A percentile compares a stretch with the other conserved stretches of the same genome.
Evolutionary conservation across 2,329 filamentous ascomycete genomes (phyloP).

Genomic region (Bipolaris victoriae): DNA sequence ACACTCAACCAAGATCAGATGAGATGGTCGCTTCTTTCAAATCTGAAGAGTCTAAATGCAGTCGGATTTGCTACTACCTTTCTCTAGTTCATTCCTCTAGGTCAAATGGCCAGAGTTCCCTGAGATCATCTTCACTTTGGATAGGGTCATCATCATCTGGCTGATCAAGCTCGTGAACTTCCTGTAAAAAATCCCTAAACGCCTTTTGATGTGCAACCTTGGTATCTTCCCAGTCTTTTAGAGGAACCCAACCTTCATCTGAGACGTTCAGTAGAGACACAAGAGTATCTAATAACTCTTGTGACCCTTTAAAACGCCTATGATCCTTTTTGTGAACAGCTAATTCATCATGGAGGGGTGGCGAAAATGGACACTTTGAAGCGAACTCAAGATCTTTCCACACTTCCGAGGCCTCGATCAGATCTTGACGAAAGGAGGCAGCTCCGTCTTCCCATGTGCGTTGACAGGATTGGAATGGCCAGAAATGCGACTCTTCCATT

Average conservation of each 20-base stretch:
- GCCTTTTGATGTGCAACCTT: constrained; percentile 37
- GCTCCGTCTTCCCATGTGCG: constrained; percentile 52
- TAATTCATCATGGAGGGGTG: constrained; percentile 35
- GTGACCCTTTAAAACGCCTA: constrained; percentile 41
- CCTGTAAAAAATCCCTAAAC: constrained; percentile 41
- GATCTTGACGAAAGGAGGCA: constrained; percentile 48
- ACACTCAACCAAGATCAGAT: no score
- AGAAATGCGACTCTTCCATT: constrained; percentile 47
- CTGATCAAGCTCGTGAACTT: constrained; percentile 38
- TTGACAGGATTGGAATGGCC: constrained; percentile 51
- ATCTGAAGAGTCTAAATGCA: no score
- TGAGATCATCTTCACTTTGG: constrained; percentile 39
- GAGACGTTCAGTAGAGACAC: constrained; percentile 38
- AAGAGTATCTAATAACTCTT: constrained; percentile 35
- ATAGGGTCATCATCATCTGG: constrained; percentile 45
- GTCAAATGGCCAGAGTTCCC: constrained; percentile 49
- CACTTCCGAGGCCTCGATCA: constrained; percentile 48
- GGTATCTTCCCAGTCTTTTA: constrained; percentile 43
- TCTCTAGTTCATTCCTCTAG: background rate
- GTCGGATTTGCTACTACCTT: no score
- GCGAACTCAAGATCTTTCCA: constrained; percentile 51
- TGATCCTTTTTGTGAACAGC: constrained; percentile 40
- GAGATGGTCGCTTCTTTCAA: no score
- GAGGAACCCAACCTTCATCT: constrained; percentile 47
- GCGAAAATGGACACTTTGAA: constrained; percentile 41